phyloP scores from a whole-genome alignment of 805 yeast species.

The Blastobotrys terrestris region DNA sequence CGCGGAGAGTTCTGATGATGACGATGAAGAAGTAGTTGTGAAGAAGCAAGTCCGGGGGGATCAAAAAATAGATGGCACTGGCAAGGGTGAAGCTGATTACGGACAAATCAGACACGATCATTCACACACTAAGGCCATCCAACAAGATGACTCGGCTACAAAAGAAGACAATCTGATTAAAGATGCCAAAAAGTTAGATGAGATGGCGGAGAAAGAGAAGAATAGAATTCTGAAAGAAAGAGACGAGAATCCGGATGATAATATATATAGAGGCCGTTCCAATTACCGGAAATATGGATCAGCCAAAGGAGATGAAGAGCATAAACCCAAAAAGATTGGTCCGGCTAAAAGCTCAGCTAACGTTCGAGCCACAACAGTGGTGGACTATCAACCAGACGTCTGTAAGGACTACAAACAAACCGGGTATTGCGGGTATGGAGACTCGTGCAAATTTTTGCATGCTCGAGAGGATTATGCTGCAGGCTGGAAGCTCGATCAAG shows the following conservation, averaged over 20 bases:
- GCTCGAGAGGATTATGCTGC: conserved; percentile 77
- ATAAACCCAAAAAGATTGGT: conserved; percentile 25
- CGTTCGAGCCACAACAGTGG: conserved; percentile 58
- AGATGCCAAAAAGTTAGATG: conserved; percentile 9
- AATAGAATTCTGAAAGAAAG: conserved; percentile 1
- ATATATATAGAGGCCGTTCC: conserved; percentile 10
- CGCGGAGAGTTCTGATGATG: neutral
- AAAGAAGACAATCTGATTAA: conserved; percentile 21
- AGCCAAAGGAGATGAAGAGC: conserved; percentile 2
- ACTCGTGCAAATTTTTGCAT: conserved; percentile 90
- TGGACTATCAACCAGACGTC: conserved; percentile 88
- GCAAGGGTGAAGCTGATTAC: neutral
- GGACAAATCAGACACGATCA: neutral
- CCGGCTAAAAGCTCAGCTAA: conserved; percentile 38
- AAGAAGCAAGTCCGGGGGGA: neutral
- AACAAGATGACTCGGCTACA: conserved; percentile 21
- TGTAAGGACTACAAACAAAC: conserved; percentile 88
- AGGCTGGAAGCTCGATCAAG: conserved; percentile 59
- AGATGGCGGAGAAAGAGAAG: conserved; percentile 1
- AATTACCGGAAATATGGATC: conserved; percentile 3
- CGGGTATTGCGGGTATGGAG: conserved; percentile 97
- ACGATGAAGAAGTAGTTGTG: neutral
- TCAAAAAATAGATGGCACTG: neutral
- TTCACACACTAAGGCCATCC: neutral
- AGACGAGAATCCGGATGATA: neutral